phyloP scores from a whole-genome alignment of 2,329 filamentous ascomycete genomes.

The Cercospora beticola region DNA sequence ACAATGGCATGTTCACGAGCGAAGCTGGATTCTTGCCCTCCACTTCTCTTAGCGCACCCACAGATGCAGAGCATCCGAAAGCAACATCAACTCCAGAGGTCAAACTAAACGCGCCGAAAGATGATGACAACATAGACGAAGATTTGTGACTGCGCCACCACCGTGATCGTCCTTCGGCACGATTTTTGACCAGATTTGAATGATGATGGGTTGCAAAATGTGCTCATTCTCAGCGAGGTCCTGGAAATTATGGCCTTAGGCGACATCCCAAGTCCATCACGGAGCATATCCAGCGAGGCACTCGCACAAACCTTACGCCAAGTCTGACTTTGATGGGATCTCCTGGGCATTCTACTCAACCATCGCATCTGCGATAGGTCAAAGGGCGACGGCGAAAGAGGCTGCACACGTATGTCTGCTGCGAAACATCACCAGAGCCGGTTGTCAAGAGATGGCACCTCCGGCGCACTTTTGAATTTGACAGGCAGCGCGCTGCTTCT shows the following conservation, averaged over 20 bases:
- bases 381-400: neutral
- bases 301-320: neutral
- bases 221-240: neutral
- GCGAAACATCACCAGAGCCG: neutral
- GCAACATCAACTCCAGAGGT: constrained; percentile 35
- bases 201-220: neutral
- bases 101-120: constrained; percentile 28
- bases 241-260: neutral
- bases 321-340: neutral
- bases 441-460: neutral
- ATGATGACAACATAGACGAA: constrained; percentile 44
- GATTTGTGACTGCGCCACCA: constrained; percentile 42
- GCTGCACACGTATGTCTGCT: neutral
- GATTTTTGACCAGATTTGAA: constrained; percentile 8
- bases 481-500: neutral
- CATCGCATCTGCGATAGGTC: neutral
- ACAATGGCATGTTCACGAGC: constrained; percentile 29
- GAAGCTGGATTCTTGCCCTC: constrained; percentile 22
- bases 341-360: neutral
- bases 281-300: neutral
- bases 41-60: constrained; percentile 15
- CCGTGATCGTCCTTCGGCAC: neutral
- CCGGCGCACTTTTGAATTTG: neutral
- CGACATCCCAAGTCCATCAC: neutral
- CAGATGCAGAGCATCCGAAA: constrained; percentile 30